phyloP scores from a whole-genome alignment of 148 eudicot genomes.

The Fagopyrum homotropicum region DNA sequence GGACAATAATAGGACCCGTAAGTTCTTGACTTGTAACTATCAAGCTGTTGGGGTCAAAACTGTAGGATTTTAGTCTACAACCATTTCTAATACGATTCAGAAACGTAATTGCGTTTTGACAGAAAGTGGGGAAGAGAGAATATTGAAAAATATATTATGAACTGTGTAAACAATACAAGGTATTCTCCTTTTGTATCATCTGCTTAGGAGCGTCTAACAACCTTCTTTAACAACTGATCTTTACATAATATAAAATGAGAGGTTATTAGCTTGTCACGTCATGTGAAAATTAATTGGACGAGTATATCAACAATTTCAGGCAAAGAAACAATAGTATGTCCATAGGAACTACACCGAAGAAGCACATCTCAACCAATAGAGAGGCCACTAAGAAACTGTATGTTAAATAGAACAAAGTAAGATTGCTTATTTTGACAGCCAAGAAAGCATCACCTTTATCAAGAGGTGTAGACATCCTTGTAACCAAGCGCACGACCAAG shows the following conservation, averaged over 20 bases:
- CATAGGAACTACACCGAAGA: neutral
- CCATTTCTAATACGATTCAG: neutral
- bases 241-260: too few species aligned
- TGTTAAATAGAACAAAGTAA: neutral
- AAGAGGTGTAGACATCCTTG: slow-evolving; percentile 58
- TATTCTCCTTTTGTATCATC: too few species aligned
- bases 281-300: too few species aligned
- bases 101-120: too few species aligned
- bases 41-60: neutral
- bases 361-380: neutral
- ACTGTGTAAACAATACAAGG: too few species aligned
- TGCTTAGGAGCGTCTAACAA: too few species aligned
- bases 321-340: neutral
- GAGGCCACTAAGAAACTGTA: neutral
- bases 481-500: slow-evolving; percentile 52
- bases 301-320: neutral
- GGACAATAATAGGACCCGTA: neutral
- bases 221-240: too few species aligned
- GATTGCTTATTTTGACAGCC: neutral
- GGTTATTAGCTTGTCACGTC: too few species aligned
- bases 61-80: neutral
- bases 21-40: neutral
- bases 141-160: too few species aligned
- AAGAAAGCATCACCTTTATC: slow-evolving; percentile 48
- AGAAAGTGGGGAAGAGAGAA: too few species aligned